These are phyloP conservation scores for Blastobotrys persicus DNA, from an alignment of 1,139 yeast genomes.

Conservation along the genomic window DNA sequence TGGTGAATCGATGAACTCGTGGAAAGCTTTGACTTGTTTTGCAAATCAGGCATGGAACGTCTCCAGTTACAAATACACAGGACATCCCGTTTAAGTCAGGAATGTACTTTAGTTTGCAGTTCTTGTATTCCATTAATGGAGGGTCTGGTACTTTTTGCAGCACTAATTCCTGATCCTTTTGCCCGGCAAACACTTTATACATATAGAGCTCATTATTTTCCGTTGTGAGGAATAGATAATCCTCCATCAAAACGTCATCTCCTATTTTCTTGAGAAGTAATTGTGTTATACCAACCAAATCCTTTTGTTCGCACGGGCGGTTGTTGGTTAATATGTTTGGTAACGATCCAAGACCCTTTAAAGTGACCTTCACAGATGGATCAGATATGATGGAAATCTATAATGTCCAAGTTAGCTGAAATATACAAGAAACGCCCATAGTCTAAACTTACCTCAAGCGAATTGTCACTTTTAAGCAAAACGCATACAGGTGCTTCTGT, in stretches of 20 bases:
- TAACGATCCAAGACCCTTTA: slow-evolving; percentile 9
- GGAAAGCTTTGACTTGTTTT: slow-evolving; percentile 42
- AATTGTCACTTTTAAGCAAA: slow-evolving; percentile 13
- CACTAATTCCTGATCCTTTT: slow-evolving; percentile 49
- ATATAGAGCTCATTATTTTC: slow-evolving; percentile 75
- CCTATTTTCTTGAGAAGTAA: slow-evolving; percentile 46
- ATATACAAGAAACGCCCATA: slow-evolving; percentile 2
- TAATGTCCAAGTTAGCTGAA: slow-evolving; percentile 6
- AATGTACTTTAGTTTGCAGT: slow-evolving; percentile 54
- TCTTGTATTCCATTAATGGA: slow-evolving; percentile 35
- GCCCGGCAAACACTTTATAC: slow-evolving; percentile 51
- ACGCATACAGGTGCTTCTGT: slow-evolving; percentile 6
- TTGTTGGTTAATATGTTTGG: slow-evolving; percentile 4
- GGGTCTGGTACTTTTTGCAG: slow-evolving; percentile 50
- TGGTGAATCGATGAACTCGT: slow-evolving; percentile 64
- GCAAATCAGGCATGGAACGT: slow-evolving; percentile 4
- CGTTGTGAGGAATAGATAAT: slow-evolving; percentile 67
- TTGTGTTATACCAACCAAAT: slow-evolving; percentile 13
- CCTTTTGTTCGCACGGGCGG: not conserved
- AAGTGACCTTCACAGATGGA: slow-evolving; percentile 6
- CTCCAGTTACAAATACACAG: slow-evolving; percentile 55
- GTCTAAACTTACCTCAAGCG: slow-evolving; percentile 15
- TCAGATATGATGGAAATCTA: slow-evolving; percentile 14
- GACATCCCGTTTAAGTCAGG: slow-evolving; percentile 18
- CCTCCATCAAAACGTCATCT: slow-evolving; percentile 48